phyloP scores from a whole-genome alignment of 2,329 filamentous ascomycete species.

The Xylariaceae sp. region DNA sequence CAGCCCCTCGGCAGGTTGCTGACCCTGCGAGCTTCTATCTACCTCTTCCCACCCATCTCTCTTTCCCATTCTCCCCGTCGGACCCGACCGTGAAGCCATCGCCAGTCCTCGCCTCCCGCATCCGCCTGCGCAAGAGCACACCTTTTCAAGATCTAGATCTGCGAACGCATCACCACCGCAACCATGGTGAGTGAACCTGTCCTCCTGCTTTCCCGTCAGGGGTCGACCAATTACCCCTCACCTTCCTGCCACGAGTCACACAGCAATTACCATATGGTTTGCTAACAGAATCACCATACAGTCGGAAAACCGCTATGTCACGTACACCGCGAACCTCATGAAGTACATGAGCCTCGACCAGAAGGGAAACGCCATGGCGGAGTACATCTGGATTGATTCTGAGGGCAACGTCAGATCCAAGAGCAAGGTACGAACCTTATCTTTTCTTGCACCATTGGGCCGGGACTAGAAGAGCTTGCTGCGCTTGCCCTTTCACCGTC shows the following conservation, averaged over 20 bases:
- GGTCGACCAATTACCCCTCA: slow-evolving; percentile 24
- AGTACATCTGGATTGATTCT: slow-evolving; percentile 95
- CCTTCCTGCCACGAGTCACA: too few species aligned
- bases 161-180: slow-evolving; percentile 16
- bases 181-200: slow-evolving; percentile 22
- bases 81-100: too few species aligned
- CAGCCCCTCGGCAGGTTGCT: too few species aligned
- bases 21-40: too few species aligned
- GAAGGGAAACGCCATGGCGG: slow-evolving; percentile 80
- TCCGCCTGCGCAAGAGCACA: too few species aligned
- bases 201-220: slow-evolving; percentile 17
- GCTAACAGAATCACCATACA: slow-evolving; percentile 25
- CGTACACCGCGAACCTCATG: slow-evolving; percentile 46
- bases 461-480: too few species aligned
- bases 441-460: too few species aligned
- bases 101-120: too few species aligned
- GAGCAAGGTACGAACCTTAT: slow-evolving; percentile 85
- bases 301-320: slow-evolving; percentile 31
- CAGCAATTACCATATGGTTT: slow-evolving; percentile 27
- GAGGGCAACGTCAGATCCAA: slow-evolving; percentile 82
- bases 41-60: too few species aligned
- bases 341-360: slow-evolving; percentile 92
- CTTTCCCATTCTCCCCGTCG: too few species aligned
- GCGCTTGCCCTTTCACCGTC: too few species aligned
- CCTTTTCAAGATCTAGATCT: too few species aligned